Conservation (phyloP, 208 protist species). For the Vickermania spadyakhi region DNA sequence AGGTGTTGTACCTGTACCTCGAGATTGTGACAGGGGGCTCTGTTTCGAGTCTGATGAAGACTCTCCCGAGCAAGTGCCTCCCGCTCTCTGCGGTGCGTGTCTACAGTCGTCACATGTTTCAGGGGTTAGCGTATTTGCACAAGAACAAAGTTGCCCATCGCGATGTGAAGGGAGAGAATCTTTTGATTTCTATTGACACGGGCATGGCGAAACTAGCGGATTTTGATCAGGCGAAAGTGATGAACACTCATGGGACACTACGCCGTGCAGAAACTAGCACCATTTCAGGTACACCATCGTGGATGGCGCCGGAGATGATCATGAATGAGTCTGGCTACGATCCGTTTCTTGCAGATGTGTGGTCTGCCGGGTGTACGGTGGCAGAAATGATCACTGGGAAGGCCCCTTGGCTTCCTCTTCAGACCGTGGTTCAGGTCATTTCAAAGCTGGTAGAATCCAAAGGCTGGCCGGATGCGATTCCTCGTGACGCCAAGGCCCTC, state of each 20-base stretch:
- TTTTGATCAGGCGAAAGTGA: slow-evolving; percentile 95
- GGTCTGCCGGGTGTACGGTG: slow-evolving; percentile 86
- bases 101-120: slow-evolving; percentile 85
- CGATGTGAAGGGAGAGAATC: slow-evolving; percentile 89
- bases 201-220: slow-evolving; percentile 96
- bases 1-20: slow-evolving; percentile 84
- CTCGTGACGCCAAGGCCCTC: slow-evolving; percentile 57
- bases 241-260: slow-evolving; percentile 82
- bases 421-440: slow-evolving; percentile 90
- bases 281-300: slow-evolving; percentile 82
- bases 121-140: slow-evolving; percentile 80
- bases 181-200: slow-evolving; percentile 90
- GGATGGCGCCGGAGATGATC: slow-evolving; percentile 90
- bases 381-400: slow-evolving; percentile 88
- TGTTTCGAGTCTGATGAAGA: slow-evolving; percentile 85
- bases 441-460: slow-evolving; percentile 83
- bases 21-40: slow-evolving; percentile 91
- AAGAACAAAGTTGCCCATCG: slow-evolving; percentile 84
- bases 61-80: slow-evolving; percentile 59
- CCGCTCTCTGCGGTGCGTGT: slow-evolving; percentile 71
- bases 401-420: slow-evolving; percentile 72
- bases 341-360: slow-evolving; percentile 87
- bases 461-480: slow-evolving; percentile 85
- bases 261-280: slow-evolving; percentile 84
- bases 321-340: slow-evolving; percentile 87